These are phyloP conservation scores for Xylariaceae sp. DNA, from an alignment of 2,329 filamentous ascomycete species.

Conservation along the genomic window DNA sequence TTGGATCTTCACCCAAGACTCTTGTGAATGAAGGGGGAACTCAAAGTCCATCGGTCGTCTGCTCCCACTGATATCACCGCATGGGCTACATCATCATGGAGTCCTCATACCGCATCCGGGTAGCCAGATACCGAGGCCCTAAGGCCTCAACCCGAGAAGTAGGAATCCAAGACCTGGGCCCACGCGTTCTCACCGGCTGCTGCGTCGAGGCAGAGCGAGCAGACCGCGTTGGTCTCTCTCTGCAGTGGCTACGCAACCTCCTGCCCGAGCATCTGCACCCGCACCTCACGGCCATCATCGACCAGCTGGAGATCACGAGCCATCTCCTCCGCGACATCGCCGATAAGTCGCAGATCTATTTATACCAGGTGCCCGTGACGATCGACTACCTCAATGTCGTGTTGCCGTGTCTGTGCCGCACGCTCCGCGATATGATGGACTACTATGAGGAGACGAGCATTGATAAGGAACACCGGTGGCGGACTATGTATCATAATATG, in stretches of 20 bases:
- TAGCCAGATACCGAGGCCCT: constrained; percentile 15
- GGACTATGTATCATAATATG: constrained; percentile 53
- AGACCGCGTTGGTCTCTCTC: constrained; percentile 41
- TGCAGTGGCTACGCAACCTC: constrained; percentile 45
- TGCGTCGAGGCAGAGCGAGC: constrained; percentile 50
- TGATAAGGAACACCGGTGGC: constrained; percentile 49
- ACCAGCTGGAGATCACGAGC: constrained; percentile 42
- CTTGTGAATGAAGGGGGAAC: not conserved
- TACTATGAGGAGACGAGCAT: constrained; percentile 48
- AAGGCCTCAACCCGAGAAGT: constrained; percentile 20
- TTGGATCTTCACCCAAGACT: not conserved
- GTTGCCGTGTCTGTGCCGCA: constrained; percentile 50
- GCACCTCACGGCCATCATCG: constrained; percentile 44
- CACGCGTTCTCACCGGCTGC: constrained; percentile 47
- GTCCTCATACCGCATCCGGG: constrained; percentile 16
- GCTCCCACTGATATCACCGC: not conserved
- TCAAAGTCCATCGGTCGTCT: no score
- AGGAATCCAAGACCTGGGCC: constrained; percentile 24
- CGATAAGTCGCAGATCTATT: constrained; percentile 49
- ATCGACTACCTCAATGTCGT: constrained; percentile 52
- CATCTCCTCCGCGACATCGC: constrained; percentile 49
- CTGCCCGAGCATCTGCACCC: constrained; percentile 42
- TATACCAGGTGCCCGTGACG: constrained; percentile 45
- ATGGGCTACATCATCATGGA: constrained; percentile 21
- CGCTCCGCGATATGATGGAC: constrained; percentile 47